phyloP scores from a whole-genome alignment of 2,329 filamentous ascomycete genomes.

The Ascocoryne sarcoides region DNA sequence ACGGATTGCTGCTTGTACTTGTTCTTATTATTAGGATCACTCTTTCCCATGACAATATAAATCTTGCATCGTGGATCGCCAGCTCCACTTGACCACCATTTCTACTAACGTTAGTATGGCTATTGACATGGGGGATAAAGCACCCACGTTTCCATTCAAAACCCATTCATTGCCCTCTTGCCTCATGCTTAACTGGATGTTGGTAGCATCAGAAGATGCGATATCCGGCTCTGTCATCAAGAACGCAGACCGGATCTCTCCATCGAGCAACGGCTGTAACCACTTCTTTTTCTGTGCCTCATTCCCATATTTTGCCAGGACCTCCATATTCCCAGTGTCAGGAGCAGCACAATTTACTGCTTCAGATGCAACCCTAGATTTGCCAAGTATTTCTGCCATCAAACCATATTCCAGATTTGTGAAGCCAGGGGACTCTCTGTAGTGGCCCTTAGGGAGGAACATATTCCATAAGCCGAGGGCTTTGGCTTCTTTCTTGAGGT shows the following conservation, averaged over 20 bases:
- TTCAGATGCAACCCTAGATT: slow-evolving; percentile 73
- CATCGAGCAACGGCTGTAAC: slow-evolving; percentile 73
- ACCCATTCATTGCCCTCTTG: slow-evolving; percentile 83
- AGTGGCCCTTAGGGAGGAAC: slow-evolving; percentile 92
- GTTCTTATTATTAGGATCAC: slow-evolving; percentile 64
- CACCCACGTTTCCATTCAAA: slow-evolving; percentile 70
- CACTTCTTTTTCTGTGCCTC: slow-evolving; percentile 77
- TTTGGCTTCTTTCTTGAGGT: slow-evolving; percentile 76
- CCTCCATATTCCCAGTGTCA: slow-evolving; percentile 94
- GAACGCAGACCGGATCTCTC: slow-evolving; percentile 81
- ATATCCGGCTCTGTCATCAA: slow-evolving; percentile 90
- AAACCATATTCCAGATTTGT: slow-evolving; percentile 94
- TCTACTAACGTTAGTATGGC: slow-evolving; percentile 42
- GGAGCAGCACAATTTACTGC: slow-evolving; percentile 86
- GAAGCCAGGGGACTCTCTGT: slow-evolving; percentile 90
- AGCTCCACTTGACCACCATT: slow-evolving; percentile 98
- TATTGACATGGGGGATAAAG: background rate
- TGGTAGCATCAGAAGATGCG: slow-evolving; percentile 84
- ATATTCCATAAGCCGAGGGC: slow-evolving; percentile 93
- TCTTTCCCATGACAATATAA: slow-evolving; percentile 97
- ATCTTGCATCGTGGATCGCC: slow-evolving; percentile 87
- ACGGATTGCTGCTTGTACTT: slow-evolving; percentile 90
- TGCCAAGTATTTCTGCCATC: slow-evolving; percentile 94
- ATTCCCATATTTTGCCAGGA: slow-evolving; percentile 83
- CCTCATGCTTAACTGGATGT: slow-evolving; percentile 77